Conservation (phyloP, 495 filamentous ascomycete genomes). For the Penicillium silybi region DNA sequence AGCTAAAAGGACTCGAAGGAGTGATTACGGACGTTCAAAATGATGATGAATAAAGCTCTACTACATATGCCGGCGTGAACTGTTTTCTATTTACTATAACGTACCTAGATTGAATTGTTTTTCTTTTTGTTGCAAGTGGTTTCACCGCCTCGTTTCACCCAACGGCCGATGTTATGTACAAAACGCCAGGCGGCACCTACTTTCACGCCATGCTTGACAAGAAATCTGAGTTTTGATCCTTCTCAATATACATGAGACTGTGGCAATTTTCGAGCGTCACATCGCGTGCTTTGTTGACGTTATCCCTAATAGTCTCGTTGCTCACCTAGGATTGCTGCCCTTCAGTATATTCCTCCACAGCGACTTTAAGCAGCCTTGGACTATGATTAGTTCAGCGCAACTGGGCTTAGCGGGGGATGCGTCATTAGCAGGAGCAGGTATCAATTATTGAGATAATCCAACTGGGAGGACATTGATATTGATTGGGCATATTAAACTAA, state of each 20-base stretch:
- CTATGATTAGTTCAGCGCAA: background rate
- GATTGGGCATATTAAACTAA: background rate
- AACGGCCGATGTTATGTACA: conserved; percentile 1
- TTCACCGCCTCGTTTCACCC: background rate
- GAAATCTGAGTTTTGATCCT: conserved; percentile 21
- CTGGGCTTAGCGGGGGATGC: background rate
- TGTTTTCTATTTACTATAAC: background rate
- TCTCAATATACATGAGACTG: conserved; percentile 23
- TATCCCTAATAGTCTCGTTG: conserved; percentile 11
- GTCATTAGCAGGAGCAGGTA: background rate
- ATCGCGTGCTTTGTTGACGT: conserved; percentile 15
- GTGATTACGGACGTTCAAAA: too few relatives aligned
- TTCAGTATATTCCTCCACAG: conserved; percentile 1
- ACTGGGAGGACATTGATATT: background rate
- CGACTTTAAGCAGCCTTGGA: background rate
- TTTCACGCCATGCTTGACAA: conserved; percentile 22
- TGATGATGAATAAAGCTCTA: too few relatives aligned
- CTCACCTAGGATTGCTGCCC: conserved; percentile 18
- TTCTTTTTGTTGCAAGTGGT: too few relatives aligned
- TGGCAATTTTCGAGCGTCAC: conserved; percentile 18
- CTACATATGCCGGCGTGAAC: too few relatives aligned
- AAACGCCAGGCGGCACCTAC: conserved; percentile 19
- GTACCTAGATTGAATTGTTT: background rate
- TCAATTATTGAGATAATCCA: background rate
- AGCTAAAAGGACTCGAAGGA: too few relatives aligned